Conservation (phyloP, 1,139 yeast genomes). For the Scheffersomyces parashehatae region DNA sequence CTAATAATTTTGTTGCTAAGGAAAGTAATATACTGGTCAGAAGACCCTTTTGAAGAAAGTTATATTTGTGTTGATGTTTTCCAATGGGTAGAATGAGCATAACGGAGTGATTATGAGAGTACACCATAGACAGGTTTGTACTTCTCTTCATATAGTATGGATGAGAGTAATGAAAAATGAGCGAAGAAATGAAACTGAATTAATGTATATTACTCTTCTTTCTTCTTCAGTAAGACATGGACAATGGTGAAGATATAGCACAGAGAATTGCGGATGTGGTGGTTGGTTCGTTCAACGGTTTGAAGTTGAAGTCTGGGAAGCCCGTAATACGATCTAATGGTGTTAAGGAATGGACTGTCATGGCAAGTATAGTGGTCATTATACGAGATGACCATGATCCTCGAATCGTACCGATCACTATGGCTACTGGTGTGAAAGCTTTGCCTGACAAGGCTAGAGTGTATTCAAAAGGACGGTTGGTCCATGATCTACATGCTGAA, state of each 20-base stretch:
- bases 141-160: too few species aligned
- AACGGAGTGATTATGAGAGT: too few species aligned
- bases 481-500: conserved; percentile 93
- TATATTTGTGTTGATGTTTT: too few species aligned
- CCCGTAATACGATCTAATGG: conserved; percentile 66
- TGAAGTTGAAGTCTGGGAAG: conserved; percentile 43
- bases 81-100: too few species aligned
- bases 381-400: conserved; percentile 17
- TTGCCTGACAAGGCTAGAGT: conserved; percentile 51
- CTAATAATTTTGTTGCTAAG: too few species aligned
- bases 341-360: conserved; percentile 75
- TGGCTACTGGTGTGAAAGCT: conserved; percentile 85
- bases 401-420: conserved; percentile 38
- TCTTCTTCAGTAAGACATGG: too few species aligned
- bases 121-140: too few species aligned
- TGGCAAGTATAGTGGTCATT: conserved; percentile 70
- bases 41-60: too few species aligned
- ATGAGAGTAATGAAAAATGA: too few species aligned
- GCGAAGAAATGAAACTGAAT: too few species aligned
- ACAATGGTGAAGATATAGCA: conserved; percentile 3
- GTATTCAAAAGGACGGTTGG: conserved; percentile 55
- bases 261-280: conserved; percentile 12
- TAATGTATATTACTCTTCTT: too few species aligned
- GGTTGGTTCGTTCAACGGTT: conserved; percentile 17
- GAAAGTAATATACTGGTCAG: too few species aligned